Base-by-base conservation (phyloP, 495 filamentous ascomycete species). In the Neurospora pannonica region DNA sequence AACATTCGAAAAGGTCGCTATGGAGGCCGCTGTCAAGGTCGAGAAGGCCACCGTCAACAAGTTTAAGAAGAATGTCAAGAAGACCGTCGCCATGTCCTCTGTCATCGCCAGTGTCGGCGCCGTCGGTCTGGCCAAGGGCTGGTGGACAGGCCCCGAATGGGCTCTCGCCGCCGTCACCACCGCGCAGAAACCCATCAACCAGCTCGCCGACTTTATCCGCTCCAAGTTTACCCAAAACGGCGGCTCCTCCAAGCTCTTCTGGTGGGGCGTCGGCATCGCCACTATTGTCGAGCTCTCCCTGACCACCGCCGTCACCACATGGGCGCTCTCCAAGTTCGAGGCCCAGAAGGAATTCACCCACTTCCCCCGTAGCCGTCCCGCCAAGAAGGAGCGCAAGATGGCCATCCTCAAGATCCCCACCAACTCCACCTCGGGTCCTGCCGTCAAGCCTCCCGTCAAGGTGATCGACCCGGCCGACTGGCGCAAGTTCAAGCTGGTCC, bases 391-490 rank as follows among this genome's bases (percentile, higher is more conserved):
- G 5, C 38, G 46, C 15, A 21, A 37, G 28, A 8, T 62, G 38
- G 31, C 40, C 19, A 28, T 70, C 13, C 11, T 36, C 31, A n/a
- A 31, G 2, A 54, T 70, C 37, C 70, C 77, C 28, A 81, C 82
- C 38, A 19, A 81, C 82, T 38, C 82, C 81, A n/a, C 82, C 81
- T 34, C 54, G 13, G 54, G 38, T 73, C 72, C 46, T 78, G 75
- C 34, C 82, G 21, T 76, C 83, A 15, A 85, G 84, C 77, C 85
- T 36, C 24, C 54, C 24, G 13, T 19, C 13, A 67, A 67, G 15
- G 54, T 67, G 28, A 4, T 88, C 39, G 78, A 86, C 15, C 82
- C 86, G 0, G 80, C 86, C 70, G 78, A 83, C 72, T 88, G 84
- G 75, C 84, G 82, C 71, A 74, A 74, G 15, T 81, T 89, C 21